phyloP scores from a whole-genome alignment of 169 alveolate genomes.

The Plasmodium relictum region DNA sequence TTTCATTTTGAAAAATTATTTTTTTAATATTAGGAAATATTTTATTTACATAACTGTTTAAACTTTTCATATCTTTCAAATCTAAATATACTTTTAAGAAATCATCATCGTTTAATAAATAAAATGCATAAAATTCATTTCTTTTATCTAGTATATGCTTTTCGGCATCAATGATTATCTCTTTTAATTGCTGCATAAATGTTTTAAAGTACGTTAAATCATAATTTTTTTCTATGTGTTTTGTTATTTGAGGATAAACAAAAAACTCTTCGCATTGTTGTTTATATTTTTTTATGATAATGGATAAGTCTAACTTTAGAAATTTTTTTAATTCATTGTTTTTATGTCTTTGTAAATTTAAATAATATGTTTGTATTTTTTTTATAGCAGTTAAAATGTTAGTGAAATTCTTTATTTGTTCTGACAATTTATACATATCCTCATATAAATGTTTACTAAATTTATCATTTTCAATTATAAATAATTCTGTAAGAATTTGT shows the following conservation, averaged over 20 bases:
- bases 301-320: neutral
- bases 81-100: constrained; percentile 38
- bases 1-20: constrained; percentile 53
- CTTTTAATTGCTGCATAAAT: neutral
- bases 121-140: constrained; percentile 31
- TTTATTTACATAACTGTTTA: constrained; percentile 26
- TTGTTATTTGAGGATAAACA: constrained; percentile 50
- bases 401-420: constrained; percentile 2
- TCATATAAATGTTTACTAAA: constrained; percentile 32
- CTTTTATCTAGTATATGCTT: constrained; percentile 15
- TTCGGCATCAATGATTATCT: constrained; percentile 3
- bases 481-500: constrained; percentile 2
- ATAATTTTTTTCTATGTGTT: constrained; percentile 38
- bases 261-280: constrained; percentile 55
- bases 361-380: constrained; percentile 29
- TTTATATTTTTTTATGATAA: constrained; percentile 14
- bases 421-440: constrained; percentile 19
- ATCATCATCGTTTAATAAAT: constrained; percentile 20
- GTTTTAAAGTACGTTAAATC: neutral
- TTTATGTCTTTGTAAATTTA: constrained; percentile 33
- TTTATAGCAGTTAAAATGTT: neutral
- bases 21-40: constrained; percentile 31
- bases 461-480: constrained; percentile 9
- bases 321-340: constrained; percentile 40
- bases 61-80: constrained; percentile 16